phyloP scores from a whole-genome alignment of 129 eudicot species.

The Chrysanthemum seticuspe region DNA sequence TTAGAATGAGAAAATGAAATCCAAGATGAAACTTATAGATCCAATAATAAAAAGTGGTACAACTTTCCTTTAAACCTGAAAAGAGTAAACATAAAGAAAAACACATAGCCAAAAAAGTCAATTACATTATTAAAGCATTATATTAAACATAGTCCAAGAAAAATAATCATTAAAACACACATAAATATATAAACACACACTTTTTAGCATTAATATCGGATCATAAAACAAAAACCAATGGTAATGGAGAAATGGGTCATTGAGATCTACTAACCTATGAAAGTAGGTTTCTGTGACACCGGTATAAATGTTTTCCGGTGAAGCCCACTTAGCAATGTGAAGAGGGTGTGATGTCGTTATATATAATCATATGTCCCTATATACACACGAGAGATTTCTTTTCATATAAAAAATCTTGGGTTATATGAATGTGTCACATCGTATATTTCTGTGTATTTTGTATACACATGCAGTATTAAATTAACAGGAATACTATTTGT shows the following conservation, averaged over 20 bases:
- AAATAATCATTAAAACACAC: conserved; percentile 33
- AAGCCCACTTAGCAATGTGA: conserved; percentile 22
- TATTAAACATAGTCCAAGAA: conserved; percentile 30
- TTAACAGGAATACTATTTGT: not conserved
- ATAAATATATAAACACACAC: conserved; percentile 25
- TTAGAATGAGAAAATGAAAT: conserved; percentile 8
- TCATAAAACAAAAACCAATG: conserved; percentile 41
- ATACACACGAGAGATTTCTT: conserved; percentile 18
- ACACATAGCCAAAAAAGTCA: conserved; percentile 23
- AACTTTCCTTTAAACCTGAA: conserved; percentile 38
- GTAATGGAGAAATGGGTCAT: conserved; percentile 12
- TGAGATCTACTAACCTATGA: conserved; percentile 17
- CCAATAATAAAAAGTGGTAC: conserved; percentile 19
- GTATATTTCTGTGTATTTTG: conserved; percentile 17
- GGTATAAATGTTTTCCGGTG: conserved; percentile 33
- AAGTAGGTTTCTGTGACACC: conserved; percentile 12
- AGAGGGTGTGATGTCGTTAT: conserved; percentile 34
- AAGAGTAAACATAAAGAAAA: conserved; percentile 32
- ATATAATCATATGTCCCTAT: conserved; percentile 5
- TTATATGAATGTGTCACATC: conserved; percentile 26
- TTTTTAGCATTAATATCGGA: conserved; percentile 48
- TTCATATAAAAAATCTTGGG: conserved; percentile 24
- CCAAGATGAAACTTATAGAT: conserved; percentile 27
- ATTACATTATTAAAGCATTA: not conserved
- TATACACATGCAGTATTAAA: too few relatives aligned